A percentile compares a stretch with the other conserved stretches of the same genome.
Evolutionary conservation across 192 early-diverging fungal species (phyloP).

Genomic region (Umbelopsis isabellina): DNA sequence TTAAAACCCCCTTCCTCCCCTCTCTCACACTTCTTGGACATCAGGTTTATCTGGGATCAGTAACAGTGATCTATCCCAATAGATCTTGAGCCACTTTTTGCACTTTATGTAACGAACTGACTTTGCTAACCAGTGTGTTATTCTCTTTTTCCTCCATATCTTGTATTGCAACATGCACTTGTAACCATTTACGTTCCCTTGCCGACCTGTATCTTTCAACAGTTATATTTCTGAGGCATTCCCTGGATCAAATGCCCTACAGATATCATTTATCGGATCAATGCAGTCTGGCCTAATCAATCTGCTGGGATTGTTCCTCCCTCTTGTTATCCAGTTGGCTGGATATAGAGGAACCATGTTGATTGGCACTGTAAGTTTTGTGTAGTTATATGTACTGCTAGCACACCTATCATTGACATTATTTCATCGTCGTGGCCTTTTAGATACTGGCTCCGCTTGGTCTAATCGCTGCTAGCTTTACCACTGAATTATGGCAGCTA

Average conservation of each 20-base stretch:
- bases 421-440: neutral
- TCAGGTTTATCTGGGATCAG: neutral
- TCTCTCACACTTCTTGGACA: neutral
- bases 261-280: slow-evolving; percentile 40
- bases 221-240: slow-evolving; percentile 1
- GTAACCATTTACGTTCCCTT: neutral
- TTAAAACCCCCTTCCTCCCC: neutral
- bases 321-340: slow-evolving; percentile 30
- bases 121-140: slow-evolving; percentile 7
- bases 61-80: neutral
- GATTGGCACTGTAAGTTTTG: slow-evolving; percentile 26
- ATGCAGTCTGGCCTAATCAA: slow-evolving; percentile 26
- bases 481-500: slow-evolving; percentile 67
- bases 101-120: neutral
- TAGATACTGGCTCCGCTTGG: slow-evolving; percentile 51
- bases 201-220: neutral
- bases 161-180: neutral
- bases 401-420: neutral
- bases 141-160: neutral
- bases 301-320: slow-evolving; percentile 31
- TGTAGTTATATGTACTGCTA: neutral
- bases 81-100: neutral
- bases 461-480: slow-evolving; percentile 62
- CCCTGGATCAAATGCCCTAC: slow-evolving; percentile 12
- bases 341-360: slow-evolving; percentile 39